Conservation (phyloP, 2,329 filamentous ascomycete genomes). For the Exutisphaerella laricina region DNA sequence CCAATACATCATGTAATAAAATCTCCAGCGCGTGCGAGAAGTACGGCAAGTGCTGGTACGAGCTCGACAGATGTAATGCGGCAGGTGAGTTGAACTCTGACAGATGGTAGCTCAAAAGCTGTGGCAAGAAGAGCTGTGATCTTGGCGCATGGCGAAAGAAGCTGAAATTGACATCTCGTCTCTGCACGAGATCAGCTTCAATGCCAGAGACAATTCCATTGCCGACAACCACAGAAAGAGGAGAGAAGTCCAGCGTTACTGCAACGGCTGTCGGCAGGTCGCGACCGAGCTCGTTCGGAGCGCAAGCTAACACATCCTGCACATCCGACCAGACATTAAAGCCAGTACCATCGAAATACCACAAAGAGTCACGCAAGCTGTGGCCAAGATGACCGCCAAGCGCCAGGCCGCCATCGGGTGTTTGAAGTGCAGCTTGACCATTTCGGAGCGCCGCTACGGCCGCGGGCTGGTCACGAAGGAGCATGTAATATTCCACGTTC, state of each 20-base stretch:
- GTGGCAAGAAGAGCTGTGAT: conserved; percentile 90
- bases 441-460: conserved; percentile 20
- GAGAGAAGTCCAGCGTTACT: conserved; percentile 90
- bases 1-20: conserved; percentile 83
- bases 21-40: conserved; percentile 91
- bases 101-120: conserved; percentile 75
- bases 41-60: conserved; percentile 83
- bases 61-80: conserved; percentile 73
- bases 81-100: conserved; percentile 69
- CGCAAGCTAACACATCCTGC: conserved; percentile 70
- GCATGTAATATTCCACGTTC: conserved; percentile 90
- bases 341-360: conserved; percentile 86
- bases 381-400: conserved; percentile 32
- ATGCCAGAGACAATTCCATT: conserved; percentile 88
- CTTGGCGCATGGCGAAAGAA: conserved; percentile 83
- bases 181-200: conserved; percentile 88
- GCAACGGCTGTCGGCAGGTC: conserved; percentile 70
- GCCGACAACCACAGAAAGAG: conserved; percentile 75
- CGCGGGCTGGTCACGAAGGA: conserved; percentile 72
- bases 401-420: conserved; percentile 15
- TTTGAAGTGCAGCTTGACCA: conserved; percentile 12
- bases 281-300: conserved; percentile 57
- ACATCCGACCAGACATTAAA: conserved; percentile 87
- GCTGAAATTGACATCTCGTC: conserved; percentile 84
- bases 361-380: conserved; percentile 77